Evolutionary conservation across 192 early-diverging fungal genomes (phyloP).

Genomic region (Backusella parvicylindrica): DNA sequence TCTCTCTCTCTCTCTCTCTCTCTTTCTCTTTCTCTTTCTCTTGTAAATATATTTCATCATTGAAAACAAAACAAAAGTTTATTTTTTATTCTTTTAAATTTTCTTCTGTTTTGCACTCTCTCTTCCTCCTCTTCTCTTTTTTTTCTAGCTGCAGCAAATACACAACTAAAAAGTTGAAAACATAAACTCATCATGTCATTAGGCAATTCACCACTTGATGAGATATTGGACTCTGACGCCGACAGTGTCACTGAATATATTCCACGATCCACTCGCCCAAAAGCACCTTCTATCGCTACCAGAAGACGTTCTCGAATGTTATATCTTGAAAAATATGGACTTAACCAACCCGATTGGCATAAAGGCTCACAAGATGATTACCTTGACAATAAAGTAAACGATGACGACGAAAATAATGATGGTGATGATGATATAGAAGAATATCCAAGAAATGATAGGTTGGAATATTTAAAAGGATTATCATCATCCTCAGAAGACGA

Average conservation of each 20-base stretch:
- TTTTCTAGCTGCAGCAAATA: not conserved
- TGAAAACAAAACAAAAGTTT: not conserved
- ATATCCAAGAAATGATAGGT: not conserved
- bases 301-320: constrained; percentile 21
- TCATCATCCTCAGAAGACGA: not conserved
- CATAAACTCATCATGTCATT: not conserved
- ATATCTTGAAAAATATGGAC: constrained; percentile 27
- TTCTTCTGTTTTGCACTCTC: not conserved
- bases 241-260: not conserved
- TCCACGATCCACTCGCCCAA: not conserved
- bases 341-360: constrained; percentile 21
- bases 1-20: not conserved
- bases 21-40: not conserved
- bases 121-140: not conserved
- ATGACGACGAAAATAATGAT: not conserved
- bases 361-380: not conserved
- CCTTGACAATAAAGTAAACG: not conserved
- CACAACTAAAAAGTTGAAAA: no score
- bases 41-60: not conserved
- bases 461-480: not conserved
- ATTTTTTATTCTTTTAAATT: not conserved
- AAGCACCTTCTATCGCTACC: not conserved
- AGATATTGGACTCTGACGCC: not conserved
- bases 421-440: not conserved
- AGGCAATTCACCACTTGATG: not conserved